These are phyloP conservation scores for Teratosphaeria zuluensis DNA, from an alignment of 2,329 filamentous ascomycete genomes.

Conservation along the genomic window DNA sequence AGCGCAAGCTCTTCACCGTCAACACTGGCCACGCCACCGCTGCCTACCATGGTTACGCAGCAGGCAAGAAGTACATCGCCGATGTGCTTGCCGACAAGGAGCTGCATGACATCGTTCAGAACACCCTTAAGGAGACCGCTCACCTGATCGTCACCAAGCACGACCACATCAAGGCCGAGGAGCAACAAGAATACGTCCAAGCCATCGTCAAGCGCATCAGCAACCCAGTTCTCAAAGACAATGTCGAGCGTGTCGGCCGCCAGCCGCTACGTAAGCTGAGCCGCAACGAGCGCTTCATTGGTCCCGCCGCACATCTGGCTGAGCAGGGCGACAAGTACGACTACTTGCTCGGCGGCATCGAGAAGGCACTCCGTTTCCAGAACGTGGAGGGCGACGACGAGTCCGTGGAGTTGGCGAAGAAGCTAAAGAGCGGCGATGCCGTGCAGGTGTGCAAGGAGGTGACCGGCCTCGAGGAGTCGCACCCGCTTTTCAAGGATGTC, in stretches of 20 bases:
- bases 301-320: constrained; percentile 79
- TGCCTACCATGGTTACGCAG: constrained; percentile 87
- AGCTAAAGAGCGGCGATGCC: constrained; percentile 64
- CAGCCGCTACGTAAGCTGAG: constrained; percentile 88
- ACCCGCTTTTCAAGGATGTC: constrained; percentile 69
- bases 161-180: constrained; percentile 55
- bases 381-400: constrained; percentile 88
- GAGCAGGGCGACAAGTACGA: constrained; percentile 66
- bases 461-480: constrained; percentile 65
- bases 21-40: constrained; percentile 96
- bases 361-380: constrained; percentile 93
- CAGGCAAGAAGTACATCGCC: constrained; percentile 77
- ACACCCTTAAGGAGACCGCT: constrained; percentile 76
- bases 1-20: constrained; percentile 98
- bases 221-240: constrained; percentile 87
- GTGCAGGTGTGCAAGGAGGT: constrained; percentile 71
- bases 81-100: constrained; percentile 74
- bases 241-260: constrained; percentile 88
- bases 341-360: constrained; percentile 69
- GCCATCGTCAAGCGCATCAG: constrained; percentile 89
- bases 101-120: constrained; percentile 70
- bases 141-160: constrained; percentile 81
- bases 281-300: constrained; percentile 92
- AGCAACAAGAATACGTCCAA: constrained; percentile 79
- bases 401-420: constrained; percentile 73